A percentile compares a stretch with the other conserved stretches of the same genome.
phyloP scores from a whole-genome alignment of 2,329 filamentous ascomycete genomes.

The Lithohypha guttulata region DNA sequence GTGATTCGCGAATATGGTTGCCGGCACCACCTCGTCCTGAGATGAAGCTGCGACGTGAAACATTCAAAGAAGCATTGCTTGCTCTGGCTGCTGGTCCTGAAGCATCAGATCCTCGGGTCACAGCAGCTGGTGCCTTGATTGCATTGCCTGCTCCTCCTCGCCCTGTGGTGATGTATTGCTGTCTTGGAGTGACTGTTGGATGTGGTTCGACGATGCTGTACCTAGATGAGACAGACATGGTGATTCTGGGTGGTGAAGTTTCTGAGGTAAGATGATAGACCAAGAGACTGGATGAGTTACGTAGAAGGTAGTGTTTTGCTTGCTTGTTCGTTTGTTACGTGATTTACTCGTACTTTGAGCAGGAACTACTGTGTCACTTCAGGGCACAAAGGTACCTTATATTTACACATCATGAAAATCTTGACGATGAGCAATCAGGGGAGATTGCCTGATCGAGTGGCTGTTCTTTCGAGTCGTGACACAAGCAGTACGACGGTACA shows the following conservation, averaged over 20 bases:
- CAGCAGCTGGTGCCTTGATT: slow-evolving; percentile 39
- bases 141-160: slow-evolving; percentile 51
- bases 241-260: background rate
- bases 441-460: slow-evolving; percentile 6
- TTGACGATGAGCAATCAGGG: background rate
- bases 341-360: too few species aligned
- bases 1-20: slow-evolving; percentile 39
- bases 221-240: slow-evolving; percentile 25
- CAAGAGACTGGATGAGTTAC: too few species aligned
- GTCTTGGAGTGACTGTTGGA: slow-evolving; percentile 42
- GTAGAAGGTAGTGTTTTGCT: too few species aligned
- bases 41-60: slow-evolving; percentile 30
- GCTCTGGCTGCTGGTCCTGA: slow-evolving; percentile 38
- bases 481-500: too few species aligned
- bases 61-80: slow-evolving; percentile 34
- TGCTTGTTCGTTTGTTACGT: too few species aligned
- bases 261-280: too few species aligned
- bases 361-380: too few species aligned
- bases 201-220: slow-evolving; percentile 53
- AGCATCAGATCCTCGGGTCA: slow-evolving; percentile 37
- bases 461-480: too few species aligned
- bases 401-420: too few species aligned
- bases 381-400: too few species aligned
- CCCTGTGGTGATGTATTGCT: slow-evolving; percentile 40
- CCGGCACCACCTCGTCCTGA: slow-evolving; percentile 46